Percentiles rank a stretch among this genome's conserved stretches.
Conservation (phyloP, 2,329 filamentous ascomycete species). For the Ophiostoma quercus region DNA sequence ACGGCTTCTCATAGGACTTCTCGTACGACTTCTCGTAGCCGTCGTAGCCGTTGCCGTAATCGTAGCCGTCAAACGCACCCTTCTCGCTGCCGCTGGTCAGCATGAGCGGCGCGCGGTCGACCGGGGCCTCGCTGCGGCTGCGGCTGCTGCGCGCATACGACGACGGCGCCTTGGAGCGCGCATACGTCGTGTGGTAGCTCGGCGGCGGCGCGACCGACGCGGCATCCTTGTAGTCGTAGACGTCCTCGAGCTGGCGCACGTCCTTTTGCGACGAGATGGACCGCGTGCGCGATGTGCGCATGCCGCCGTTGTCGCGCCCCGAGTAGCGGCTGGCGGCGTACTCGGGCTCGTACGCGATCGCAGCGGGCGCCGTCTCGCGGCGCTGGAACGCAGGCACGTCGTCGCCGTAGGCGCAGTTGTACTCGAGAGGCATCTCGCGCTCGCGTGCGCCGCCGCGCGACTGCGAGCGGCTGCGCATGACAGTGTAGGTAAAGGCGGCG, state of each 20-base stretch:
- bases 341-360: neutral
- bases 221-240: slow-evolving; percentile 15
- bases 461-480: slow-evolving; percentile 49
- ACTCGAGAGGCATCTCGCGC: slow-evolving; percentile 39
- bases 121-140: slow-evolving; percentile 6
- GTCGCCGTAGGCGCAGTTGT: slow-evolving; percentile 22
- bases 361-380: slow-evolving; percentile 27
- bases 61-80: neutral
- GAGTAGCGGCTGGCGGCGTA: neutral
- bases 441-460: slow-evolving; percentile 31
- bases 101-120: slow-evolving; percentile 8
- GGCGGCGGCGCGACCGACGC: slow-evolving; percentile 1
- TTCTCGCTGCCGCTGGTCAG: slow-evolving; percentile 6
- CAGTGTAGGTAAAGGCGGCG: slow-evolving; percentile 67
- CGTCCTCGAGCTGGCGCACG: neutral
- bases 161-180: neutral
- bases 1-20: neutral
- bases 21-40: slow-evolving; percentile 9
- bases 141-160: slow-evolving; percentile 9
- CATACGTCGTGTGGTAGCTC: slow-evolving; percentile 7
- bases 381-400: slow-evolving; percentile 39
- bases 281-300: slow-evolving; percentile 9
- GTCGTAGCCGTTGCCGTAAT: slow-evolving; percentile 8
- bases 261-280: slow-evolving; percentile 11
- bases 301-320: slow-evolving; percentile 1